phyloP scores from a whole-genome alignment of 2,329 filamentous ascomycete species.

The Phaeosphaeria sp. region DNA sequence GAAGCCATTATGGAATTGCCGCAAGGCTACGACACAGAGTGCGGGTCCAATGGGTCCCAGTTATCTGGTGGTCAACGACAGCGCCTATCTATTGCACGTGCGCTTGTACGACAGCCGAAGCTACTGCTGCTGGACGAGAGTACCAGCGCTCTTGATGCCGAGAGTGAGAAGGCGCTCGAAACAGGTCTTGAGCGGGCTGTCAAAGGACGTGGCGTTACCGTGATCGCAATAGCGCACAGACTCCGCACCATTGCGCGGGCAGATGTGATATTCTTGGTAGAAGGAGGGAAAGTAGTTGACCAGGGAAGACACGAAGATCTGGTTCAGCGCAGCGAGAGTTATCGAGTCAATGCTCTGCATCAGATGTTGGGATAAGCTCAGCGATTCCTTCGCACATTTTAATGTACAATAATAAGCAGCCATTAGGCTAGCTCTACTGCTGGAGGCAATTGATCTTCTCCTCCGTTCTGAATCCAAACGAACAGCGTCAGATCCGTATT shows the following conservation, averaged over 20 bases:
- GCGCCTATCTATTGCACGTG: constrained; percentile 52
- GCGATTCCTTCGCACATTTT: neutral
- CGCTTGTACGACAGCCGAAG: constrained; percentile 51
- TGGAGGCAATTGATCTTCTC: constrained; percentile 15
- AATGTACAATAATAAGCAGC: neutral
- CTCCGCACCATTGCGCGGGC: constrained; percentile 51
- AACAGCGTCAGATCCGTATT: constrained; percentile 18
- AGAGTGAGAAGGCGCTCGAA: constrained; percentile 51
- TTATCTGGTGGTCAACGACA: constrained; percentile 54
- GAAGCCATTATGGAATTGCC: constrained; percentile 69
- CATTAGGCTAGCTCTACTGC: constrained; percentile 13
- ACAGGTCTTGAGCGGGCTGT: constrained; percentile 48
- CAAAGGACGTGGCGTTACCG: constrained; percentile 45
- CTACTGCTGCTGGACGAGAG: constrained; percentile 52
- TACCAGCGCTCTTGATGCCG: constrained; percentile 52
- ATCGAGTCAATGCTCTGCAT: constrained; percentile 58
- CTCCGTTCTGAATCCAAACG: constrained; percentile 24
- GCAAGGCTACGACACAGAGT: constrained; percentile 68
- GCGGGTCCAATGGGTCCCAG: constrained; percentile 49
- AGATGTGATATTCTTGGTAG: constrained; percentile 55
- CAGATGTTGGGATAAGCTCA: constrained; percentile 51
- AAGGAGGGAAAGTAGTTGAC: constrained; percentile 57
- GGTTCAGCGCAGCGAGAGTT: constrained; percentile 56
- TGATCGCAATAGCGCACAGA: constrained; percentile 55
- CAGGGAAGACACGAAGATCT: constrained; percentile 58